These are phyloP conservation scores for Nicotiana otophora DNA, from an alignment of 257 asterid species.

Conservation along the genomic window DNA sequence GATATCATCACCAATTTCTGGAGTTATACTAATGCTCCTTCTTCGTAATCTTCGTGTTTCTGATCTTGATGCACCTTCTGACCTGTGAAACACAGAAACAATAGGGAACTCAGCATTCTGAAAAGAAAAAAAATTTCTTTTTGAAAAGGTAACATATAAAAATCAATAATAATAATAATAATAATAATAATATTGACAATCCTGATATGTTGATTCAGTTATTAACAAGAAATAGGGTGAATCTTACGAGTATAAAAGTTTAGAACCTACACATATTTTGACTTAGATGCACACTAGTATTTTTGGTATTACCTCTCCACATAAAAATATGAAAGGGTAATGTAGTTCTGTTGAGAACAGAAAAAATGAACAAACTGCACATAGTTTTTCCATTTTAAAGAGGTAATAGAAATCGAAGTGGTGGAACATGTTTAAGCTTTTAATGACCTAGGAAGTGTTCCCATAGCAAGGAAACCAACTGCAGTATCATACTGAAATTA, in stretches of 20 bases:
- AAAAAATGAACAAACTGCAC: not conserved
- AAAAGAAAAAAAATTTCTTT: too few species aligned
- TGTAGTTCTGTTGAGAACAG: not conserved
- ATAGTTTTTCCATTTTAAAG: not conserved
- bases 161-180: too few species aligned
- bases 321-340: not conserved
- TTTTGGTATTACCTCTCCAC: not conserved
- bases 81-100: slow-evolving; percentile 40
- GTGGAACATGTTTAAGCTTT: not conserved
- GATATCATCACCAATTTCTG: slow-evolving; percentile 95
- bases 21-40: slow-evolving; percentile 94
- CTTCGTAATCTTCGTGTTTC: slow-evolving; percentile 78
- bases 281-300: not conserved
- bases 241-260: not conserved
- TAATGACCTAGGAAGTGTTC: not conserved
- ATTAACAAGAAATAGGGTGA: not conserved
- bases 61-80: slow-evolving; percentile 73
- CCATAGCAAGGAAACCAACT: not conserved
- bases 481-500: not conserved
- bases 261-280: not conserved
- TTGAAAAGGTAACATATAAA: too few species aligned
- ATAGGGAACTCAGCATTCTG: not conserved
- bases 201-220: not conserved
- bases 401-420: not conserved
- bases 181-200: not conserved